Conservation (phyloP, 805 yeast genomes). For the Pichia heedii region DNA sequence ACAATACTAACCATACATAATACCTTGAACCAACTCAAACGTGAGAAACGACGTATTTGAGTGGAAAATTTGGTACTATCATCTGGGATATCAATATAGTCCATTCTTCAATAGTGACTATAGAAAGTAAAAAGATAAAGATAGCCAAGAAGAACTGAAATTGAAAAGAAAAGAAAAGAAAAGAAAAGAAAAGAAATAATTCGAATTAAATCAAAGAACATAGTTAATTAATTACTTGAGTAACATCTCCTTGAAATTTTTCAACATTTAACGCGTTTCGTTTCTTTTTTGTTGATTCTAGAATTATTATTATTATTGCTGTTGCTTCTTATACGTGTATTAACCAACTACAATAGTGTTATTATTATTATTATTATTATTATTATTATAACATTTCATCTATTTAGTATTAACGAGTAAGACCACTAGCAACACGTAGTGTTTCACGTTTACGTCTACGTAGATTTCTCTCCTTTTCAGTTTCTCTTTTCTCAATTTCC, state of each 20-base stretch:
- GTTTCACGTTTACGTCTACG: conserved; percentile 91
- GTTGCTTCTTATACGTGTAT: no score
- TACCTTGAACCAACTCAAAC: neutral
- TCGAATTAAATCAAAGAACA: no score
- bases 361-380: no score
- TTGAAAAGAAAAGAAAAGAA: no score
- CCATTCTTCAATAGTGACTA: neutral
- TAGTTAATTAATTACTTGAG: no score
- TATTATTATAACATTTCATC: neutral
- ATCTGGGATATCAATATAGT: conserved; percentile 3
- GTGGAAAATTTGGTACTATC: neutral
- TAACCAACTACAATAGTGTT: no score
- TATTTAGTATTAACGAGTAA: conserved; percentile 2
- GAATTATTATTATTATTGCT: no score
- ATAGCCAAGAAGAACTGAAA: neutral
- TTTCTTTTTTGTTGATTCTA: no score
- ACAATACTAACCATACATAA: neutral
- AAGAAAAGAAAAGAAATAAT: no score
- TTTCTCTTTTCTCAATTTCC: conserved; percentile 92
- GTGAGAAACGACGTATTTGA: neutral
- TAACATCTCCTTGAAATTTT: no score
- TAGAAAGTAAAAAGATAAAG: neutral
- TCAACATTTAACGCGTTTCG: no score
- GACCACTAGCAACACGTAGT: conserved; percentile 40
- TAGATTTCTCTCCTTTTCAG: conserved; percentile 85